Evolutionary conservation across 345 rosid species (phyloP).

Genomic region (Moringa oleifera): DNA sequence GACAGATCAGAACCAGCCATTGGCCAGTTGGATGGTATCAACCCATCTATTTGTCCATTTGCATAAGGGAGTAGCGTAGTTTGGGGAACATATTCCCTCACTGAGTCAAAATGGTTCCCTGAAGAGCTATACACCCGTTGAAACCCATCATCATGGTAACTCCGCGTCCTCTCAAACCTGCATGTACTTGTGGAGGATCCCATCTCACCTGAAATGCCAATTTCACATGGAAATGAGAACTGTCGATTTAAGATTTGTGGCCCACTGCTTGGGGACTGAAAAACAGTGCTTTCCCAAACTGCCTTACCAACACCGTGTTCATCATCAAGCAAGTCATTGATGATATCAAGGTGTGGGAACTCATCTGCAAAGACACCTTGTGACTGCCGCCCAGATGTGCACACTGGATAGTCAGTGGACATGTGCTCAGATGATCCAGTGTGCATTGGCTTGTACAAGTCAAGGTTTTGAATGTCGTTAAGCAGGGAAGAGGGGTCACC

Average conservation of each 20-base stretch:
- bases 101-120: conserved; percentile 32
- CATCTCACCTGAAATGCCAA: conserved; percentile 36
- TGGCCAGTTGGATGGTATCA: conserved; percentile 56
- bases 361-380: conserved; percentile 60
- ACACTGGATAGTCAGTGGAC: conserved; percentile 32
- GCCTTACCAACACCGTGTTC: conserved; percentile 46
- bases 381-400: conserved; percentile 45
- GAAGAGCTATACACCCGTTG: conserved; percentile 40
- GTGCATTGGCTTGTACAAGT: conserved; percentile 21
- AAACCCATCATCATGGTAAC: conserved; percentile 49
- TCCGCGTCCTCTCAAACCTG: conserved; percentile 52
- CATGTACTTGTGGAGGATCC: conserved; percentile 40
- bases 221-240: conserved; percentile 44
- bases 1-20: conserved; percentile 55
- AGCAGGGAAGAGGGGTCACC: conserved; percentile 29
- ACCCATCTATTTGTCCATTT: conserved; percentile 57
- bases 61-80: conserved; percentile 34
- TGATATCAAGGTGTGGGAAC: conserved; percentile 90
- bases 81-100: conserved; percentile 48
- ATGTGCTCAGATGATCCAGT: conserved; percentile 29
- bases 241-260: conserved; percentile 47
- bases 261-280: conserved; percentile 29
- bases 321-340: conserved; percentile 87
- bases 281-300: conserved; percentile 23
- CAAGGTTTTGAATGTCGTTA: conserved; percentile 29